Evolutionary conservation across 306 rosid genomes (phyloP).

Genomic region (Hippophae rhamnoides): DNA sequence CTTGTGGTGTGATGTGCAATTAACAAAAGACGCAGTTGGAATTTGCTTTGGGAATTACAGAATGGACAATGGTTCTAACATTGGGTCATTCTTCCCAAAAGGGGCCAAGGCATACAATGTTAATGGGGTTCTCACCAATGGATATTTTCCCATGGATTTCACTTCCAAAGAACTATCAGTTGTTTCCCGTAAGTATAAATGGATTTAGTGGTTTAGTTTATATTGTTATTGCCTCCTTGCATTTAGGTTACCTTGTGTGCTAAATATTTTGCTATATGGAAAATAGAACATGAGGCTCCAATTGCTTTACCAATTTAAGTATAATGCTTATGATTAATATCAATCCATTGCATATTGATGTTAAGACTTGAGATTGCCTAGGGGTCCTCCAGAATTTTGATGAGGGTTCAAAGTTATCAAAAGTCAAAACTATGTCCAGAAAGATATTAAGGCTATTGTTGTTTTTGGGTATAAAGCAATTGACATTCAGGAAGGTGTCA

Average conservation of each 20-base stretch:
- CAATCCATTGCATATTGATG: too few relatives aligned
- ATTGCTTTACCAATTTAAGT: background rate
- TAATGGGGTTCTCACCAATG: constrained; percentile 33
- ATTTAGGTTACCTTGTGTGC: background rate
- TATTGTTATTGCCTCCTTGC: background rate
- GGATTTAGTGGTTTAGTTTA: background rate
- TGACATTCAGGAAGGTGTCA: too few relatives aligned
- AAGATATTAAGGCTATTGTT: too few relatives aligned
- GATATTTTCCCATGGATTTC: constrained; percentile 56
- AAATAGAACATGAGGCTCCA: background rate
- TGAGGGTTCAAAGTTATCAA: too few relatives aligned
- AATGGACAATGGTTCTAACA: constrained; percentile 43
- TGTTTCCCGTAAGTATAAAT: constrained; percentile 38
- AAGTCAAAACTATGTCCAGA: too few relatives aligned
- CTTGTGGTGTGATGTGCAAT: constrained; percentile 80
- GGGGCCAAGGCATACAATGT: constrained; percentile 22
- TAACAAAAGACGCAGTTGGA: constrained; percentile 65
- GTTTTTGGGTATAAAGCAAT: too few relatives aligned
- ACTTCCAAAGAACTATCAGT: constrained; percentile 28
- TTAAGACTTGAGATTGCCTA: too few relatives aligned
- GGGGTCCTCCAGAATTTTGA: too few relatives aligned
- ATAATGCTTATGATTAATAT: background rate
- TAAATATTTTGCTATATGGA: background rate
- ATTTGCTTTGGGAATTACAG: constrained; percentile 51
- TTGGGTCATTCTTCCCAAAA: fast-evolving